These are phyloP conservation scores for Penicillium arizonense DNA, from an alignment of 495 filamentous ascomycete species.

Conservation along the genomic window DNA sequence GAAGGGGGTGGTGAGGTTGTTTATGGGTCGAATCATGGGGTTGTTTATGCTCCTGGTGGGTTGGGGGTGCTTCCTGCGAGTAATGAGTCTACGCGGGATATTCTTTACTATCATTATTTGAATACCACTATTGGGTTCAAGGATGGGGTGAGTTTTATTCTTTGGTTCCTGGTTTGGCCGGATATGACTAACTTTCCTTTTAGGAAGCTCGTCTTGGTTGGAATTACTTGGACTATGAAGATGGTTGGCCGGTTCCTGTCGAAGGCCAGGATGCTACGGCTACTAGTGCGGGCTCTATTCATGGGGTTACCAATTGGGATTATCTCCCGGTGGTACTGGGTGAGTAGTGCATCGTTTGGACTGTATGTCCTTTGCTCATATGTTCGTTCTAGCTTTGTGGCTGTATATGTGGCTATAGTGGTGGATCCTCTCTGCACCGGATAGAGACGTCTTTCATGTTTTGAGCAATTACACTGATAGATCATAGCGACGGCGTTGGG, in stretches of 20 bases:
- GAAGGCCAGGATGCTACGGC: conserved; percentile 1
- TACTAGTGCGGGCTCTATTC: background rate
- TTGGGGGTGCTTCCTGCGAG: conserved; percentile 33
- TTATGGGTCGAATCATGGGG: conserved; percentile 45
- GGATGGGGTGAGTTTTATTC: conserved; percentile 26
- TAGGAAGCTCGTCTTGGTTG: conserved; percentile 48
- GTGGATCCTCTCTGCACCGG: background rate
- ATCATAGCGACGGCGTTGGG: conserved; percentile 12
- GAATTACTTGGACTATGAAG: conserved; percentile 40
- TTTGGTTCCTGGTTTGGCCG: background rate
- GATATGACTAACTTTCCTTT: background rate
- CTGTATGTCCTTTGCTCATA: background rate
- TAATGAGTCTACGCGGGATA: conserved; percentile 31
- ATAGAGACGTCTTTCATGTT: background rate
- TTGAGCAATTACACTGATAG: conserved; percentile 10
- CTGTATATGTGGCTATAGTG: conserved; percentile 18
- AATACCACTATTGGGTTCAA: conserved; percentile 42
- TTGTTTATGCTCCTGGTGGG: conserved; percentile 48
- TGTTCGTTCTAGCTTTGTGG: conserved; percentile 13
- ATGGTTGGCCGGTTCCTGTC: conserved; percentile 42
- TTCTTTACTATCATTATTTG: conserved; percentile 51
- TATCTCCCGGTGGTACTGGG: conserved; percentile 6
- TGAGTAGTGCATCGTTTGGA: conserved; percentile 1
- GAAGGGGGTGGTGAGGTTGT: conserved; percentile 44
- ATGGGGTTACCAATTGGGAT: conserved; percentile 6